Evolutionary conservation across 148 eudicot species (phyloP).

Genomic region (Rhododendron williamsianum): DNA sequence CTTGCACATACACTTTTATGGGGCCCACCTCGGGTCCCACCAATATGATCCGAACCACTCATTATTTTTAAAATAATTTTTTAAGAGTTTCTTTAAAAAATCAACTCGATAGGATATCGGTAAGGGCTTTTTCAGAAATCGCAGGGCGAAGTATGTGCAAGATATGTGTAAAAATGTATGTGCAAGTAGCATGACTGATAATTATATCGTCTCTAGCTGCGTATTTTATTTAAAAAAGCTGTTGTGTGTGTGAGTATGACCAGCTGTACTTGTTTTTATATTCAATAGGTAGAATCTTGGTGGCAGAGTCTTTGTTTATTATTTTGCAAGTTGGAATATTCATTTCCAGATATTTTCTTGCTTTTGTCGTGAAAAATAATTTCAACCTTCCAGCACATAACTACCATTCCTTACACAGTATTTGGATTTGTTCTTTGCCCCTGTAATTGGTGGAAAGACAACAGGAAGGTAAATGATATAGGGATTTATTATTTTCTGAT

Average conservation of each 20-base stretch:
- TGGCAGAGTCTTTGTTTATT: not conserved
- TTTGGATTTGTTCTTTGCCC: not conserved
- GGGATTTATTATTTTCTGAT: not conserved
- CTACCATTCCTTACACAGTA: not conserved
- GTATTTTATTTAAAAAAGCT: not conserved
- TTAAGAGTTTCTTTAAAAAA: no score
- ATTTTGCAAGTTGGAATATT: constrained; percentile 4
- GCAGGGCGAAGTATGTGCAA: no score
- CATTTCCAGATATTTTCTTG: not conserved
- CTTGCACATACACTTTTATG: no score
- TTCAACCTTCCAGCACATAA: not conserved
- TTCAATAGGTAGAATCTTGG: not conserved
- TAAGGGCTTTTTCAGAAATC: no score
- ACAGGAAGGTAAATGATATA: not conserved
- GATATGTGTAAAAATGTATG: no score
- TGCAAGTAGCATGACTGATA: not conserved
- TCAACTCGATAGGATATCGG: no score
- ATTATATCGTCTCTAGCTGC: not conserved
- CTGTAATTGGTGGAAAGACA: not conserved
- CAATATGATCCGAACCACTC: no score
- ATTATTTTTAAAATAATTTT: no score
- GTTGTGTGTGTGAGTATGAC: not conserved
- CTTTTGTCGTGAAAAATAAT: not conserved
- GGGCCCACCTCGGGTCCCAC: no score
- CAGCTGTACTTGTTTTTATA: not conserved